A percentile compares a stretch with the other conserved stretches of the same genome.
Conservation (phyloP, 129 eudicot species). For the Rutidosis leptorrhynchoides region DNA sequence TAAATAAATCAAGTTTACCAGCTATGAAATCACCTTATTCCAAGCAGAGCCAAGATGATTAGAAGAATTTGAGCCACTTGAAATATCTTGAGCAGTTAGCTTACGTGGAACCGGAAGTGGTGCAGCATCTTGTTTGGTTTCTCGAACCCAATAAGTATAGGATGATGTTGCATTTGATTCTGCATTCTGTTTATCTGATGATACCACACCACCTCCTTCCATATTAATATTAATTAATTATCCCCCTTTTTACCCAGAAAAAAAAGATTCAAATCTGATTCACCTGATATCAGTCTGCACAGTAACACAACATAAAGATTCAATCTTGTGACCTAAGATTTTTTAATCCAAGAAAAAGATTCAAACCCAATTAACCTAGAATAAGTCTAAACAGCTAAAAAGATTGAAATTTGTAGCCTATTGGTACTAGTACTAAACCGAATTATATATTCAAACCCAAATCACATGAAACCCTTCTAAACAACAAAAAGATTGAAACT, state of each 20-base stretch:
- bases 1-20: neutral
- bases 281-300: slow-evolving; percentile 7
- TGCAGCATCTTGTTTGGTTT: slow-evolving; percentile 66
- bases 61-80: slow-evolving; percentile 36
- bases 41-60: slow-evolving; percentile 96
- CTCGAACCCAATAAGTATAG: slow-evolving; percentile 84
- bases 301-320: neutral
- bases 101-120: slow-evolving; percentile 83
- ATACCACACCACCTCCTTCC: slow-evolving; percentile 55
- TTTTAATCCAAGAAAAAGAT: neutral
- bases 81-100: slow-evolving; percentile 50
- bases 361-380: neutral
- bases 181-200: slow-evolving; percentile 47
- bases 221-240: slow-evolving; percentile 11
- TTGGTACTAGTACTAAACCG: neutral
- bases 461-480: neutral
- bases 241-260: slow-evolving; percentile 1
- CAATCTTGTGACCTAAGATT: neutral
- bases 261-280: neutral
- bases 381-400: neutral
- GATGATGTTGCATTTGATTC: slow-evolving; percentile 45
- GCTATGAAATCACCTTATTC: slow-evolving; percentile 51
- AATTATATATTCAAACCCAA: neutral
- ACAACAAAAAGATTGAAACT: neutral
- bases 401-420: neutral